Percentiles rank a stretch among this genome's conserved stretches.
Conservation (phyloP, 257 asterid genomes). For the Salvia hispanica region DNA sequence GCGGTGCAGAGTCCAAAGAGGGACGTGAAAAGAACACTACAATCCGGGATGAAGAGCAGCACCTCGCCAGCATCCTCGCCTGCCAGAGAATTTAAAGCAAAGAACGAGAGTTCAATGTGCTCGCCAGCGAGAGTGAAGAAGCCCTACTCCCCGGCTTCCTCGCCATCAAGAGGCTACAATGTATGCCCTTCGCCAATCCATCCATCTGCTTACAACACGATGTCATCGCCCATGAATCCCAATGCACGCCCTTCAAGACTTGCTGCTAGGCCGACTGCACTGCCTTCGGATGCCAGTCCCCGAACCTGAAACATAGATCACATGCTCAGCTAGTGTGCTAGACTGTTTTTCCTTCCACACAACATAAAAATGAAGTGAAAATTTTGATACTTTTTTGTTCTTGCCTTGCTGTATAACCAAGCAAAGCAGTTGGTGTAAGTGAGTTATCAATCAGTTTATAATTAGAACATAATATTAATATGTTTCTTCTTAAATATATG, state of each 20-base stretch:
- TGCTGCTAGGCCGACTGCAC: neutral
- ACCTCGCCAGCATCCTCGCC: slow-evolving; percentile 45
- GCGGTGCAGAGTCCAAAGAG: slow-evolving; percentile 11
- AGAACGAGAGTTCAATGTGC: slow-evolving; percentile 36
- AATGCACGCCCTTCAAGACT: slow-evolving; percentile 12
- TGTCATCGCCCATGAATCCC: neutral
- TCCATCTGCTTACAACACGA: neutral
- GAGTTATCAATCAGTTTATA: too few species aligned
- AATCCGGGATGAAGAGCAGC: neutral
- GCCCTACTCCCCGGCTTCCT: slow-evolving; percentile 22
- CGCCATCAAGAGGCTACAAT: slow-evolving; percentile 24
- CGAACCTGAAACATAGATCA: neutral
- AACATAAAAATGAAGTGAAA: neutral
- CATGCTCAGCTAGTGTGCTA: neutral
- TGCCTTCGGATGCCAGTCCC: neutral
- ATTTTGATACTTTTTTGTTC: neutral
- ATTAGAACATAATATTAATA: too few species aligned
- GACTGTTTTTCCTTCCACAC: slow-evolving; percentile 22
- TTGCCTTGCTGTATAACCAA: neutral
- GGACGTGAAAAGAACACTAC: neutral
- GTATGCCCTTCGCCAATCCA: slow-evolving; percentile 18
- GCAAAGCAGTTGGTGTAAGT: neutral
- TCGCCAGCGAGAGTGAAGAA: slow-evolving; percentile 39
- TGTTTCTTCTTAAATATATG: too few species aligned
- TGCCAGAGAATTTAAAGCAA: slow-evolving; percentile 35